A percentile compares a stretch with the other conserved stretches of the same genome.
phyloP scores from a whole-genome alignment of 2,329 filamentous ascomycete species.

The Chaetomium sp. region DNA sequence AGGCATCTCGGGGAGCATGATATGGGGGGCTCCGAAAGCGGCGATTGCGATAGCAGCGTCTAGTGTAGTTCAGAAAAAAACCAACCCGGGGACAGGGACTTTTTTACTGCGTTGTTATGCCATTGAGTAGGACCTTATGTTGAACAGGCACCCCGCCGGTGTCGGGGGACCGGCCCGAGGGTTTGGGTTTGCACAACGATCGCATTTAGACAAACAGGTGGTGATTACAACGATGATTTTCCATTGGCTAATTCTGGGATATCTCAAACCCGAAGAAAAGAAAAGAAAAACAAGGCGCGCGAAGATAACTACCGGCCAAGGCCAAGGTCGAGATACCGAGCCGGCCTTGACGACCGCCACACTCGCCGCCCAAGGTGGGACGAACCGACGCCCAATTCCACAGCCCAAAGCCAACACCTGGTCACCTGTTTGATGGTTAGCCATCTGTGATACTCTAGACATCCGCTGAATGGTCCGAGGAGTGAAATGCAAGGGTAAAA shows the following conservation, averaged over 20 bases:
- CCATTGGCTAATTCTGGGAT: neutral
- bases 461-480: neutral
- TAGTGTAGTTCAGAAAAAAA: neutral
- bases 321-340: neutral
- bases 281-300: neutral
- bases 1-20: neutral
- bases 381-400: slow-evolving; percentile 3
- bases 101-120: neutral
- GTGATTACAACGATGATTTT: neutral
- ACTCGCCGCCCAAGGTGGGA: slow-evolving; percentile 9
- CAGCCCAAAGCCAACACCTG: neutral
- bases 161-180: neutral
- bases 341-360: neutral
- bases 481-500: slow-evolving; percentile 19
- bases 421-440: slow-evolving; percentile 21
- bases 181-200: neutral
- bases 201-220: neutral
- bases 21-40: neutral
- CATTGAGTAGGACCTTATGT: neutral
- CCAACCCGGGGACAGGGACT: neutral
- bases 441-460: slow-evolving; percentile 5
- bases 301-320: no score
- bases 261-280: neutral
- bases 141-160: neutral
- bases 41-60: neutral